Percentiles rank a stretch among this genome's conserved stretches.
These are phyloP conservation scores for Petunia secreta DNA, from an alignment of 257 asterid genomes.

Conservation along the genomic window DNA sequence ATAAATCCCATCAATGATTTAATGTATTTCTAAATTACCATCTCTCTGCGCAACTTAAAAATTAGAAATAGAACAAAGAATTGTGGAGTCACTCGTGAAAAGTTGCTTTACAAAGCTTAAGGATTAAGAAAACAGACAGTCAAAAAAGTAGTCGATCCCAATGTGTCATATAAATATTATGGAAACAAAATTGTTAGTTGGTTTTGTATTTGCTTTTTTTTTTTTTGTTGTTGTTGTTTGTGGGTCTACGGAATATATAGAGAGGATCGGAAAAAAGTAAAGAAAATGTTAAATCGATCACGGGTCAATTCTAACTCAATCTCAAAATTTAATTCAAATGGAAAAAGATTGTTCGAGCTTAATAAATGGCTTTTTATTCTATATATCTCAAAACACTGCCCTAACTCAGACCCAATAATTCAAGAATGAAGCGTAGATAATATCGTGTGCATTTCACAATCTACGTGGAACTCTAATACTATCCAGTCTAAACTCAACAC, in stretches of 20 bases:
- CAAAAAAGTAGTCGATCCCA: not conserved
- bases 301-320: too few species aligned
- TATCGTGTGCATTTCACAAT: too few species aligned
- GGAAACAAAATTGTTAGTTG: not conserved
- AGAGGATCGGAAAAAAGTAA: not conserved
- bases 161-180: not conserved
- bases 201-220: not conserved
- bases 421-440: too few species aligned
- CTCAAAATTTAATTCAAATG: too few species aligned
- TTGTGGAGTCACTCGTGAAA: not conserved
- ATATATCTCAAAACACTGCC: too few species aligned
- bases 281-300: not conserved
- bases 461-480: too few species aligned
- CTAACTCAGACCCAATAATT: too few species aligned
- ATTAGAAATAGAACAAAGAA: not conserved
- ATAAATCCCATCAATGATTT: not conserved
- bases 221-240: not conserved
- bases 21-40: too few species aligned
- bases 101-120: not conserved
- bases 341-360: too few species aligned
- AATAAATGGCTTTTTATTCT: too few species aligned
- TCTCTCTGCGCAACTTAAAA: not conserved
- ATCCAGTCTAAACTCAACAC: too few species aligned
- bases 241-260: not conserved
- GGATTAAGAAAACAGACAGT: constrained; percentile 1